Evolutionary conservation across 2,329 filamentous ascomycete species (phyloP).

Genomic region (Colletotrichum sp.): DNA sequence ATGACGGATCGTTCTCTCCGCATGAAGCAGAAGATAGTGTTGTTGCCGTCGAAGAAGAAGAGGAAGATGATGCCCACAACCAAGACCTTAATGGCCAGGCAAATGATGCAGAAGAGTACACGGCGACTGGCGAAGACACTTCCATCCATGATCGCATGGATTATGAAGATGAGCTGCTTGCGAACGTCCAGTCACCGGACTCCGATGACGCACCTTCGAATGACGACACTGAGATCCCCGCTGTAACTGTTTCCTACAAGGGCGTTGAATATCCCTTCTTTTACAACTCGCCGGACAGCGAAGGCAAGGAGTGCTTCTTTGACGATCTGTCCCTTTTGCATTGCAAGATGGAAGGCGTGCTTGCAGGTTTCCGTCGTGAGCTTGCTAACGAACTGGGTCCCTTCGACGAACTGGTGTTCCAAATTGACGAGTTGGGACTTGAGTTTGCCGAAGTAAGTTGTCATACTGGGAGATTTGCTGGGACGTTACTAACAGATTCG

Average conservation of each 20-base stretch:
- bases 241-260: slow-evolving; percentile 47
- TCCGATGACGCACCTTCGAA: slow-evolving; percentile 11
- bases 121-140: background rate
- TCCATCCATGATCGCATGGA: slow-evolving; percentile 5
- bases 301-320: slow-evolving; percentile 49
- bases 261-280: slow-evolving; percentile 49
- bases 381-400: slow-evolving; percentile 48
- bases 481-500: slow-evolving; percentile 27
- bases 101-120: slow-evolving; percentile 15
- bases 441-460: slow-evolving; percentile 57
- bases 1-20: background rate
- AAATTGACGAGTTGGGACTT: slow-evolving; percentile 56
- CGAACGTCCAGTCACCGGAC: slow-evolving; percentile 6
- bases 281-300: slow-evolving; percentile 26
- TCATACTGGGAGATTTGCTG: background rate
- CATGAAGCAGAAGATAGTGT: background rate
- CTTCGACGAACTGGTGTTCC: slow-evolving; percentile 55
- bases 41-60: background rate
- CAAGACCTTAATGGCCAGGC: background rate
- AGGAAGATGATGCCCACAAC: background rate
- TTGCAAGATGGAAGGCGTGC: slow-evolving; percentile 47
- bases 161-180: slow-evolving; percentile 8
- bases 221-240: slow-evolving; percentile 31
- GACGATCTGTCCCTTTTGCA: slow-evolving; percentile 46
- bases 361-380: slow-evolving; percentile 50